phyloP scores from a whole-genome alignment of 2,329 filamentous ascomycete genomes.

The Sarocladium brachiariae region DNA sequence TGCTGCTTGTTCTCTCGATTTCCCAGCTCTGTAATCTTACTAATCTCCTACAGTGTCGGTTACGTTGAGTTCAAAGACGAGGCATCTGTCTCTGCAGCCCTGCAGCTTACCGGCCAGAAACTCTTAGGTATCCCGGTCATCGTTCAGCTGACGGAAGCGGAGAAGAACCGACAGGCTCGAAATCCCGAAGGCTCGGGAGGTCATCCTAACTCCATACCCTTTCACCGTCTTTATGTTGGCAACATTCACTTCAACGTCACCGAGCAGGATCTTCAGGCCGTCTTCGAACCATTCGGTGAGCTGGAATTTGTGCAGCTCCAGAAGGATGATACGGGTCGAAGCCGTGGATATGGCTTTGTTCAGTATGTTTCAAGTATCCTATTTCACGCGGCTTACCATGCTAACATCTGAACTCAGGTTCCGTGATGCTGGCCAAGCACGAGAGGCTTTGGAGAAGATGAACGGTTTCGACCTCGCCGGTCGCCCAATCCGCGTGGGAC shows the following conservation, averaged over 20 bases:
- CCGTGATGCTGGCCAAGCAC: constrained; percentile 81
- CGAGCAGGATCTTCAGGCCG: constrained; percentile 88
- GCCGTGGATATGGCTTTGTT: constrained; percentile 95
- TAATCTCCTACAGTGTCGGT: constrained; percentile 66
- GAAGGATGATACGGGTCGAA: constrained; percentile 86
- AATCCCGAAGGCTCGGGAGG: constrained; percentile 63
- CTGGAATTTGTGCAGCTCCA: constrained; percentile 96
- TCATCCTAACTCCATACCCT: constrained; percentile 79
- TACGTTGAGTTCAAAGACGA: constrained; percentile 99
- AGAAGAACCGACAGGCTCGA: constrained; percentile 96
- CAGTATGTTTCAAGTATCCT: constrained; percentile 61
- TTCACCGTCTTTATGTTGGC: constrained; percentile 96
- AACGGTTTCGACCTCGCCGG: constrained; percentile 98
- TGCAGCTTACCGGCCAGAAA: constrained; percentile 97
- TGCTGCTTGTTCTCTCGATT: background rate
- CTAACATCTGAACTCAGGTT: constrained; percentile 54
- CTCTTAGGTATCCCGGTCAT: constrained; percentile 98
- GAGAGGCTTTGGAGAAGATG: constrained; percentile 96
- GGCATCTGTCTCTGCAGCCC: constrained; percentile 85
- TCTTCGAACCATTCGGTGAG: constrained; percentile 96
- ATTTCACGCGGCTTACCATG: constrained; percentile 23
- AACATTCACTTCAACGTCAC: constrained; percentile 99
- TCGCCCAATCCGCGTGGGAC: constrained; percentile 93
- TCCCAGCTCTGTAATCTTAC: constrained; percentile 17
- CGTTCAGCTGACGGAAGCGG: constrained; percentile 94